phyloP scores from a whole-genome alignment of 202 grass and related monocot species.

The Bolboschoenoplectus hybrid region DNA sequence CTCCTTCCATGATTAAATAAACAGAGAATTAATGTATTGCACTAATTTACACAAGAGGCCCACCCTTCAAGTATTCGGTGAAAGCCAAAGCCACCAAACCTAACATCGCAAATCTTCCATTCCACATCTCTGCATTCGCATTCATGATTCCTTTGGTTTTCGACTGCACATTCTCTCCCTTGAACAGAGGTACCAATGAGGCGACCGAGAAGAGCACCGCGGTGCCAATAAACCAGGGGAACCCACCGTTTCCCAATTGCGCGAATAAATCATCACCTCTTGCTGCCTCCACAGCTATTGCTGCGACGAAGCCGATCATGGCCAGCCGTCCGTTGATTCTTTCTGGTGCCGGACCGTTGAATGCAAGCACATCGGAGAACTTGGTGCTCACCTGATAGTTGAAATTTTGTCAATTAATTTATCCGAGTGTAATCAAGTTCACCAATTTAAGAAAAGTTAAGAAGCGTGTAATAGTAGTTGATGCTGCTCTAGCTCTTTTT shows the following conservation, averaged over 20 bases:
- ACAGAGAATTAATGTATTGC: not conserved
- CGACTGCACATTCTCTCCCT: slow-evolving; percentile 39
- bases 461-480: not conserved
- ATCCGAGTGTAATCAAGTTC: not conserved
- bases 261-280: slow-evolving; percentile 41
- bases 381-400: slow-evolving; percentile 24
- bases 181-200: slow-evolving; percentile 58
- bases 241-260: slow-evolving; percentile 48
- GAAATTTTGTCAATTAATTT: not conserved
- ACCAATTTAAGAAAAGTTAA: not conserved
- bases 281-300: slow-evolving; percentile 53
- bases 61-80: slow-evolving; percentile 58
- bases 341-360: slow-evolving; percentile 60
- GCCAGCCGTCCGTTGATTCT: slow-evolving; percentile 70
- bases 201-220: slow-evolving; percentile 45
- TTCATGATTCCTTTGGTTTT: slow-evolving; percentile 32
- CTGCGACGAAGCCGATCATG: slow-evolving; percentile 61
- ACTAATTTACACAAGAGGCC: slow-evolving; percentile 47
- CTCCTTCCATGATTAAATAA: not conserved
- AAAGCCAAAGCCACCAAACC: slow-evolving; percentile 59
- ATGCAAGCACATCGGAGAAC: slow-evolving; percentile 50
- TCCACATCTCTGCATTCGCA: slow-evolving; percentile 64
- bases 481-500: not conserved
- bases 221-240: slow-evolving; percentile 42
- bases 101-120: slow-evolving; percentile 67